A percentile compares a stretch with the other conserved stretches of the same genome.
Evolutionary conservation across 257 asterid genomes (phyloP).

Genomic region (Salvia splendens): DNA sequence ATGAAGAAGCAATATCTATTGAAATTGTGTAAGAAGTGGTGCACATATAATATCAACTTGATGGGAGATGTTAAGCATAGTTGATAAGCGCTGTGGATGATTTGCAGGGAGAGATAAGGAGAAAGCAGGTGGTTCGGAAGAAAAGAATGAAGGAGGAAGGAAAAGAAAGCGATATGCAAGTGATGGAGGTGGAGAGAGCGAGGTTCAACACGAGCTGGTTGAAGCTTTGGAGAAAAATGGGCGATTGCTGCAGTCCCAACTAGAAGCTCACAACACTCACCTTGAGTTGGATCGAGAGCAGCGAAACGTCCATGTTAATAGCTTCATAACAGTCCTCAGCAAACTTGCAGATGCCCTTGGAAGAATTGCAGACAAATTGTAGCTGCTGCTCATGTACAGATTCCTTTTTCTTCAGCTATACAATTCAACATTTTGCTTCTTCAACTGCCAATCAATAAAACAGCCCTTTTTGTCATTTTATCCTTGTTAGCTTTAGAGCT

Average conservation of each 20-base stretch:
- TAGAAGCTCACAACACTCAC: constrained; percentile 69
- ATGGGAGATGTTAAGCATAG: too few species aligned
- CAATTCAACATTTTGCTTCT: constrained; percentile 30
- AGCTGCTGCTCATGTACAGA: constrained; percentile 44
- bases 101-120: constrained; percentile 57
- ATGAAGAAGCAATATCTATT: neutral
- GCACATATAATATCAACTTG: neutral
- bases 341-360: constrained; percentile 85
- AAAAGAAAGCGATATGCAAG: constrained; percentile 55
- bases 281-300: constrained; percentile 72
- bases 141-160: constrained; percentile 48
- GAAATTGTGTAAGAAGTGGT: neutral
- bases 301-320: constrained; percentile 60
- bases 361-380: constrained; percentile 83
- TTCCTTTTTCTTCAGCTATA: constrained; percentile 25
- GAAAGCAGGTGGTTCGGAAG: constrained; percentile 47
- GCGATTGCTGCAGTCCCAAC: constrained; percentile 59
- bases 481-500: constrained; percentile 12
- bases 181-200: constrained; percentile 56
- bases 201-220: constrained; percentile 51
- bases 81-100: neutral
- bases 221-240: constrained; percentile 78
- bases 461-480: neutral
- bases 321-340: constrained; percentile 63
- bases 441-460: constrained; percentile 25